Percentiles rank a stretch among this genome's conserved stretches.
Conservation (phyloP, 768 basidiomycete species). For the Boletus subcaerulescens region DNA sequence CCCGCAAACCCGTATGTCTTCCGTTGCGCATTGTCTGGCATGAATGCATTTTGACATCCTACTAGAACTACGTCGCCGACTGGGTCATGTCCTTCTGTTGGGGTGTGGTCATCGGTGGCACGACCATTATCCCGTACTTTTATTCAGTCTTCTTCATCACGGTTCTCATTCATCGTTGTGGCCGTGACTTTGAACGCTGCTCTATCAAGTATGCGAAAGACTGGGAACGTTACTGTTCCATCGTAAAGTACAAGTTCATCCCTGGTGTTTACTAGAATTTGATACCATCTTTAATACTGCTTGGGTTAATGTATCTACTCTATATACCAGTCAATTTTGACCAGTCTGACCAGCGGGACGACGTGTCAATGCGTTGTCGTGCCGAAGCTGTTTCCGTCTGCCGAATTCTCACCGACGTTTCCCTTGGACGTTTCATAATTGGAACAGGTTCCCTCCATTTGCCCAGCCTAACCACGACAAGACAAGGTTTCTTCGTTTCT, state of each 20-base stretch:
- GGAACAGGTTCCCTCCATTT: conserved; percentile 1
- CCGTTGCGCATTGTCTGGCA: background rate
- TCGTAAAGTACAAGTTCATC: conserved; percentile 90
- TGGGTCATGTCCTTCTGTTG: conserved; percentile 84
- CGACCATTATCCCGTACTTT: conserved; percentile 89
- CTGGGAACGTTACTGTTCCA: conserved; percentile 85
- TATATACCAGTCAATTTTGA: background rate
- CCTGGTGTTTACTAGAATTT: conserved; percentile 70
- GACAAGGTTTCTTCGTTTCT: conserved; percentile 9
- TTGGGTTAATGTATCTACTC: background rate
- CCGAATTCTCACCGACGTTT: conserved; percentile 23
- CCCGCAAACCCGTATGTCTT: conserved; percentile 80
- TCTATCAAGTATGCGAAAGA: conserved; percentile 91
- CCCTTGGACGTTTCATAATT: background rate
- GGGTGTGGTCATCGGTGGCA: conserved; percentile 74
- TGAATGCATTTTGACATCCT: background rate
- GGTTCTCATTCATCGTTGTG: conserved; percentile 87
- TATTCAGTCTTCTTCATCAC: conserved; percentile 96
- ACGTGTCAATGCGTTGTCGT: conserved; percentile 9
- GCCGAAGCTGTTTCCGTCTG: conserved; percentile 4
- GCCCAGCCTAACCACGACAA: background rate
- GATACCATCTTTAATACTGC: conserved; percentile 14
- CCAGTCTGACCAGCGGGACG: background rate
- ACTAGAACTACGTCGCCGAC: conserved; percentile 90
- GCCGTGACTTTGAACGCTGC: conserved; percentile 95